Conservation (phyloP, 2,329 filamentous ascomycete genomes). For the Claviceps paspali region DNA sequence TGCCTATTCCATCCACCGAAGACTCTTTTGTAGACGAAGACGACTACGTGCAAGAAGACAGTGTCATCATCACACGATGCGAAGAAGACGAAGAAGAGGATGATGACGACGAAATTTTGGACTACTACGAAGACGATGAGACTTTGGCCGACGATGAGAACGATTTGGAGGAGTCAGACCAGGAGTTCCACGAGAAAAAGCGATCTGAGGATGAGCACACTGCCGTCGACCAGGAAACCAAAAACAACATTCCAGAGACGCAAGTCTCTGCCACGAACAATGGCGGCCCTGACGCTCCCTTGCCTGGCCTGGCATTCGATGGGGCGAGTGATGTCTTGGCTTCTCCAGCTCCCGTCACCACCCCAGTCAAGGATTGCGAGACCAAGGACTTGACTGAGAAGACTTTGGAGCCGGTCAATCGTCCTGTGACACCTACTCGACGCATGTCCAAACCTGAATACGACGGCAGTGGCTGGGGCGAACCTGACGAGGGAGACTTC, state of each 20-base stretch:
- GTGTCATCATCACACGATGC: constrained; percentile 50
- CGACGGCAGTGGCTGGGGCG: constrained; percentile 46
- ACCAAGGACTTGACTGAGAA: constrained; percentile 18
- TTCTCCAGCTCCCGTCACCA: not conserved
- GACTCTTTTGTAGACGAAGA: constrained; percentile 44
- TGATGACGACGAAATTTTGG: constrained; percentile 44
- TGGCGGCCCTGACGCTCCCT: constrained; percentile 2
- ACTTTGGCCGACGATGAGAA: constrained; percentile 39
- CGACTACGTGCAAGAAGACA: constrained; percentile 36
- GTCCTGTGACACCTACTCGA: constrained; percentile 34
- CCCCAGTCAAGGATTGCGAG: constrained; percentile 1
- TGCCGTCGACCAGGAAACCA: not conserved
- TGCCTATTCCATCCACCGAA: constrained; percentile 79
- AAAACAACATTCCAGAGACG: not conserved
- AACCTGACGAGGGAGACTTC: constrained; percentile 34
- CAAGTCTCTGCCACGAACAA: constrained; percentile 9
- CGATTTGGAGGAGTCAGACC: constrained; percentile 14
- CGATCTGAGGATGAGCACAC: not conserved
- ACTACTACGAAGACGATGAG: constrained; percentile 48
- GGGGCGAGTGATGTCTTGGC: not conserved
- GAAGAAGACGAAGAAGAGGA: constrained; percentile 46
- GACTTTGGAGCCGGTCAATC: constrained; percentile 20
- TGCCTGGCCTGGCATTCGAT: constrained; percentile 23
- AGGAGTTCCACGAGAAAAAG: not conserved
- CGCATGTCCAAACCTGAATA: constrained; percentile 45